Percentiles rank a stretch among this genome's conserved stretches.
These are phyloP conservation scores for Penicillium vulpinum DNA, from an alignment of 2,329 filamentous ascomycete genomes.

Conservation along the genomic window DNA sequence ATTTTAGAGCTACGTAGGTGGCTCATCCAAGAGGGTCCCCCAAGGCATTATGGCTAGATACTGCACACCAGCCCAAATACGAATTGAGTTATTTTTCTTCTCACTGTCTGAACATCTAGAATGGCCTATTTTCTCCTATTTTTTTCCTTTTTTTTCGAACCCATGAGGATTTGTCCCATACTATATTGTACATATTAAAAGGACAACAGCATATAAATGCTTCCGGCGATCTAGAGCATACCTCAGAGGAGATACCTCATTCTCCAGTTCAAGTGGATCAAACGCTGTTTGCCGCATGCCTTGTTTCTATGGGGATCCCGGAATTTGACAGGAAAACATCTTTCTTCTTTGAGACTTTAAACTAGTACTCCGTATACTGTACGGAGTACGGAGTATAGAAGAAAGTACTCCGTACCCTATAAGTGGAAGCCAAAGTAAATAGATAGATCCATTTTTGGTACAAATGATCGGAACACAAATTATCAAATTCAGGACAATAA, in stretches of 20 bases:
- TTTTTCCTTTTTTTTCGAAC: no score
- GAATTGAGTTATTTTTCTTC: background rate
- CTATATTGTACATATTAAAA: no score
- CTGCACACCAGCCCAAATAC: background rate
- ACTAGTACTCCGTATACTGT: no score
- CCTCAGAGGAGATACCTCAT: background rate
- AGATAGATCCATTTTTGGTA: background rate
- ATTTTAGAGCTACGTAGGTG: slow-evolving; percentile 1
- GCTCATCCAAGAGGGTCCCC: background rate
- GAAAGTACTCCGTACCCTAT: no score
- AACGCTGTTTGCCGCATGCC: slow-evolving; percentile 2
- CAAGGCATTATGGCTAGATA: background rate
- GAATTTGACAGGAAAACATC: slow-evolving; percentile 7
- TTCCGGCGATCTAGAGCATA: background rate
- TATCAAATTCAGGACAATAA: no score
- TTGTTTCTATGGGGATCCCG: slow-evolving; percentile 10
- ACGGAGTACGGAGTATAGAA: background rate
- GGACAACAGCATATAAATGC: background rate
- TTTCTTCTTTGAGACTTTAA: background rate
- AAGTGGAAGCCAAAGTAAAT: no score
- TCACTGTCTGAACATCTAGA: background rate
- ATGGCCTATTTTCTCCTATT: background rate
- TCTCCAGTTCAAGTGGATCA: slow-evolving; percentile 1
- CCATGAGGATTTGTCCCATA: no score
- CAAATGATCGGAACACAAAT: background rate